A percentile compares a stretch with the other conserved stretches of the same genome.
Evolutionary conservation across 2,329 filamentous ascomycete species (phyloP).

Genomic region (Botryotinia calthae): DNA sequence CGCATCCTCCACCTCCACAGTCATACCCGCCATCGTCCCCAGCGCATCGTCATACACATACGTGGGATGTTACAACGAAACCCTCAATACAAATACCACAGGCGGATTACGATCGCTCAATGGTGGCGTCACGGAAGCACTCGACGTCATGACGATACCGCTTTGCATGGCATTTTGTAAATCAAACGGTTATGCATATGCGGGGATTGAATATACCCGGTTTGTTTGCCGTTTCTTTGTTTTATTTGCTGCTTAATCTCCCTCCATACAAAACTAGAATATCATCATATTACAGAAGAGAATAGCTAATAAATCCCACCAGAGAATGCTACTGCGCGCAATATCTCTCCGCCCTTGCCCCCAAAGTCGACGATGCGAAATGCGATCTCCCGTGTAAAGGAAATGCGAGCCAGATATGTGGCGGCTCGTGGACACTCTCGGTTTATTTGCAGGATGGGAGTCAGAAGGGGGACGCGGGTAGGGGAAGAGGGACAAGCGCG

Average conservation of each 20-base stretch:
- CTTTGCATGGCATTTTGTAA: slow-evolving; percentile 31
- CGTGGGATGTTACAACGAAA: slow-evolving; percentile 16
- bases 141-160: slow-evolving; percentile 32
- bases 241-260: neutral
- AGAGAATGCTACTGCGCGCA: slow-evolving; percentile 19
- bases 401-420: slow-evolving; percentile 15
- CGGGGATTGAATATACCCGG: slow-evolving; percentile 36
- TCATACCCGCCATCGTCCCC: neutral
- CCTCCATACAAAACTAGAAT: too few species aligned
- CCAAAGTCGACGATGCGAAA: neutral
- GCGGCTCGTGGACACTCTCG: slow-evolving; percentile 10
- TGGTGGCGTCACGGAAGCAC: slow-evolving; percentile 7
- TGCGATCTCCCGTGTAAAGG: slow-evolving; percentile 16
- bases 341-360: neutral
- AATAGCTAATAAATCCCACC: neutral
- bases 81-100: neutral
- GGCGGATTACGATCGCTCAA: slow-evolving; percentile 2
- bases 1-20: neutral
- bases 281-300: too few species aligned
- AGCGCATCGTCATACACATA: slow-evolving; percentile 10
- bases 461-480: neutral
- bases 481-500: too few species aligned
- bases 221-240: slow-evolving; percentile 15
- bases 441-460: neutral
- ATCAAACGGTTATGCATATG: slow-evolving; percentile 26